Conservation (phyloP, 768 basidiomycete species). For the Agaricus sinodeliciosus region DNA sequence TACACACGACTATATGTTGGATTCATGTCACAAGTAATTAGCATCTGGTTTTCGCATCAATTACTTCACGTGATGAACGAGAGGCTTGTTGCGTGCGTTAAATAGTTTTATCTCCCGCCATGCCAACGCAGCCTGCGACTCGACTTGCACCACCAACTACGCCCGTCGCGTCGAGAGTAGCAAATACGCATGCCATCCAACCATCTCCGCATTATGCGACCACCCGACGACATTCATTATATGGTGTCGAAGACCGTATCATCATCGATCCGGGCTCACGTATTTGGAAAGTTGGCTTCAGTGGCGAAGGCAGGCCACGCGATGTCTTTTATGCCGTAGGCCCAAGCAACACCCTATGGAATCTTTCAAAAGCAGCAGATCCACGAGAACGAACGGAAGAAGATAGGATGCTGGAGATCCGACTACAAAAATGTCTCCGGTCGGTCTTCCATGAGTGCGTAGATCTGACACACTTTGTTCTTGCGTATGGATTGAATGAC, state of each 20-base stretch:
- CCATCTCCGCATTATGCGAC: conserved; percentile 81
- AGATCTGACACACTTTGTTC: not conserved
- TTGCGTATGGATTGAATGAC: conserved; percentile 11
- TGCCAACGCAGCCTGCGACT: conserved; percentile 33
- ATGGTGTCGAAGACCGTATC: conserved; percentile 94
- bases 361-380: conserved; percentile 47
- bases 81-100: not conserved
- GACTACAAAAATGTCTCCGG: conserved; percentile 62
- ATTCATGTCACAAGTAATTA: not conserved
- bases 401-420: conserved; percentile 62
- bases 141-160: conserved; percentile 39
- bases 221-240: conserved; percentile 85
- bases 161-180: conserved; percentile 48
- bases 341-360: conserved; percentile 47
- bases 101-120: conserved; percentile 7
- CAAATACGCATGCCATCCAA: conserved; percentile 41
- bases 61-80: conserved; percentile 2
- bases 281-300: conserved; percentile 97
- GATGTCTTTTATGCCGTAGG: conserved; percentile 70
- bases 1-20: not conserved
- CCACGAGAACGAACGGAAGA: conserved; percentile 61
- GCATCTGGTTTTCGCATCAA: not conserved
- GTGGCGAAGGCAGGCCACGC: conserved; percentile 87
- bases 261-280: conserved; percentile 92
- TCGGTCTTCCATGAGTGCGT: conserved; percentile 83